These are phyloP conservation scores for Buxus sempervirens DNA, from an alignment of 164 flowering plant species.

Conservation along the genomic window DNA sequence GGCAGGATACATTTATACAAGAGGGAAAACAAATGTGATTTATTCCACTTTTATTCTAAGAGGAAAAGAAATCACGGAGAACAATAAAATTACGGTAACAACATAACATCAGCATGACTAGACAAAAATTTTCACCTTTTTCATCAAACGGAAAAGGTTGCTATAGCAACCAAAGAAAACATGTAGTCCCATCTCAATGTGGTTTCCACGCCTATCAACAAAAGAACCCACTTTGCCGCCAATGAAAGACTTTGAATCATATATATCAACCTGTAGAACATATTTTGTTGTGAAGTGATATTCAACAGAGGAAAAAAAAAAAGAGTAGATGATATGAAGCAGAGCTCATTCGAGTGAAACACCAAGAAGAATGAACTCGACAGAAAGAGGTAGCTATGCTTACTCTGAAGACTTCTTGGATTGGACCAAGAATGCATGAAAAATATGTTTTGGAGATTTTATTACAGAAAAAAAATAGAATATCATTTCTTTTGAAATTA, in stretches of 20 bases:
- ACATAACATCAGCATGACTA: not conserved
- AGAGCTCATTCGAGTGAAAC: slow-evolving; percentile 5
- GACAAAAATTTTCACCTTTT: slow-evolving; percentile 58
- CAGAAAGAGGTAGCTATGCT: not conserved
- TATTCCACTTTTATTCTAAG: not conserved
- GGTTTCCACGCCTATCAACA: slow-evolving; percentile 87
- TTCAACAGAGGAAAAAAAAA: slow-evolving; percentile 2
- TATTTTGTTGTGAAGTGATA: slow-evolving; percentile 7
- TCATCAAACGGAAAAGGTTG: slow-evolving; percentile 95
- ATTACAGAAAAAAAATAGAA: not conserved
- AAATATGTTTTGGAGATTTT: too few relatives aligned
- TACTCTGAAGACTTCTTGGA: not conserved
- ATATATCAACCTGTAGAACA: slow-evolving; percentile 81
- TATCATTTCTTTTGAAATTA: not conserved
- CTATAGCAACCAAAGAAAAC: slow-evolving; percentile 97
- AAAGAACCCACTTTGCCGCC: slow-evolving; percentile 99
- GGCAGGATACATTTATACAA: too few relatives aligned
- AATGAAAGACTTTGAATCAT: slow-evolving; percentile 85
- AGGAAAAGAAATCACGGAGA: not conserved
- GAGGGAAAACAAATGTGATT: not conserved
- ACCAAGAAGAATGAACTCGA: not conserved
- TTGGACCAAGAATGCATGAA: too few relatives aligned
- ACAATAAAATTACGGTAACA: not conserved
- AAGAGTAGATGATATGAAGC: not conserved
- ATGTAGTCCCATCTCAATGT: slow-evolving; percentile 97